Evolutionary conservation across 345 rosid species (phyloP).

Genomic region (Laguncularia racemosa): DNA sequence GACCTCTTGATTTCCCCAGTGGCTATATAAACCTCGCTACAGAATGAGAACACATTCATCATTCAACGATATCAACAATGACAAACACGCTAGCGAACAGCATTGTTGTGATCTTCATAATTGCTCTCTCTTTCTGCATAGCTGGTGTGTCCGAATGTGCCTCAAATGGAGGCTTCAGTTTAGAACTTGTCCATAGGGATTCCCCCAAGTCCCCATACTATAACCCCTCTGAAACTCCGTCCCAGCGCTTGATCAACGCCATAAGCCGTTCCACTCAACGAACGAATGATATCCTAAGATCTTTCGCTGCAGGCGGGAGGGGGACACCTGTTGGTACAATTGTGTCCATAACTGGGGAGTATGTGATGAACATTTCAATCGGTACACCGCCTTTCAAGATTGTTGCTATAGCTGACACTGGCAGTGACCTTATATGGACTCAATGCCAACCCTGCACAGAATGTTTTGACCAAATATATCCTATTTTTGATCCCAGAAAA

Average conservation of each 20-base stretch:
- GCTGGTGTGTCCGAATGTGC: neutral
- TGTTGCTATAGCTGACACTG: conserved; percentile 23
- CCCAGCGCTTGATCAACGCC: neutral
- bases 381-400: conserved; percentile 14
- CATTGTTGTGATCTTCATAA: no score
- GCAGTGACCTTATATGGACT: conserved; percentile 34
- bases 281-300: neutral
- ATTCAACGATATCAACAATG: no score
- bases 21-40: no score
- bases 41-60: no score
- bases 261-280: neutral
- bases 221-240: neutral
- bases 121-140: no score
- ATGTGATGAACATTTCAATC: conserved; percentile 23
- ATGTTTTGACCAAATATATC: conserved; percentile 17
- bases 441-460: conserved; percentile 27
- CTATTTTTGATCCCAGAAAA: conserved; percentile 12
- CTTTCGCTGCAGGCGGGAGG: neutral
- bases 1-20: no score
- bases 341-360: conserved; percentile 2
- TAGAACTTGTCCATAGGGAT: conserved; percentile 1
- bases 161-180: conserved; percentile 1
- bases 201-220: conserved; percentile 3
- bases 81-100: no score
- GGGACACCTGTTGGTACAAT: neutral